phyloP scores from a whole-genome alignment of 352 stramenopile species.

The Aphanomyces invadans region DNA sequence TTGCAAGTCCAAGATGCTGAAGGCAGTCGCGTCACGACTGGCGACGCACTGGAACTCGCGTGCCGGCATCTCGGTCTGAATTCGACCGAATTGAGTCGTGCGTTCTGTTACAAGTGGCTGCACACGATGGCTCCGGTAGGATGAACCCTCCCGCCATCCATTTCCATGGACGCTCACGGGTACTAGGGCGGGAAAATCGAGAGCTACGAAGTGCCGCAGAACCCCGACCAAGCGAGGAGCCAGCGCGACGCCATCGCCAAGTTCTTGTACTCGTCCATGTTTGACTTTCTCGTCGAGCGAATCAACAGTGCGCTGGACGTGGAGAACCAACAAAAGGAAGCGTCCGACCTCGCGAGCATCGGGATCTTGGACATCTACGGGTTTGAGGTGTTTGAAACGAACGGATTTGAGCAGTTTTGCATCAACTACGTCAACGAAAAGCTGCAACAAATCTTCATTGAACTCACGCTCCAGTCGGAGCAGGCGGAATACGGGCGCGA shows the following conservation, averaged over 20 bases:
- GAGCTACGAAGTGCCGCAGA: constrained; percentile 82
- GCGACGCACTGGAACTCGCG: constrained; percentile 40
- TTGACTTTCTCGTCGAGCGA: constrained; percentile 94
- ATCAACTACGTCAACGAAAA: constrained; percentile 90
- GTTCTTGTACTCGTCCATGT: constrained; percentile 93
- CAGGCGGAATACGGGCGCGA: constrained; percentile 74
- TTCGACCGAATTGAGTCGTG: constrained; percentile 48
- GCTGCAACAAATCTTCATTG: constrained; percentile 83
- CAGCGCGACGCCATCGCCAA: constrained; percentile 95
- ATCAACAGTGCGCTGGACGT: constrained; percentile 83
- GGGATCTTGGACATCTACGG: constrained; percentile 87
- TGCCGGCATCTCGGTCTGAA: constrained; percentile 67
- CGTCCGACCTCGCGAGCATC: constrained; percentile 60
- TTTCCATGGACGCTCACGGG: constrained; percentile 28
- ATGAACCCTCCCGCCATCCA: neutral
- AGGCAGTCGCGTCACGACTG: constrained; percentile 43
- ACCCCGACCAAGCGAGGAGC: constrained; percentile 78
- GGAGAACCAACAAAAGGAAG: constrained; percentile 59
- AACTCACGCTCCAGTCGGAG: constrained; percentile 67
- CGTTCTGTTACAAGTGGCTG: constrained; percentile 76
- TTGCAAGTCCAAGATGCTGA: constrained; percentile 64
- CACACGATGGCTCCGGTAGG: constrained; percentile 81
- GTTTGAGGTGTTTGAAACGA: constrained; percentile 87
- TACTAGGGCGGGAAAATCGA: constrained; percentile 76
- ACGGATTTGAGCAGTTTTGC: constrained; percentile 86